Evolutionary conservation across 371 early-diverging fungal genomes (phyloP), one percentile per base, ranked within the genome.

Genomic region (Parasitella parasitica): DNA sequence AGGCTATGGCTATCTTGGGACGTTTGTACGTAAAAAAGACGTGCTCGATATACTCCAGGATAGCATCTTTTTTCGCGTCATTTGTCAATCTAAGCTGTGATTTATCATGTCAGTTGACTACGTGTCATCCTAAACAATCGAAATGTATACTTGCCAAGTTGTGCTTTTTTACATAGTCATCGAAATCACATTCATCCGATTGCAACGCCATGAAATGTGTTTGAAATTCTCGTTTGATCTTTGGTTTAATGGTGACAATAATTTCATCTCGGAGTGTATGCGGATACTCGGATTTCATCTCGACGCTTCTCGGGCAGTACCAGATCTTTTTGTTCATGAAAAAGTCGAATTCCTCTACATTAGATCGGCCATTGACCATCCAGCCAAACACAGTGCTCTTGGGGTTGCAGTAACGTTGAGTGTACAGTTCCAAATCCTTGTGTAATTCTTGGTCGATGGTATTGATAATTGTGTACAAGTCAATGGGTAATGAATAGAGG

Each of bases 1-100:
- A 89, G 73, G 87, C 87, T 3, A 91, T 67, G 15, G 90, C 58
- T 39, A 85, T 81, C 53, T 89, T 89, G 6, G 76, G 74, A 6
- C 70, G 48, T 28, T 50, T 68, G 9, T 68, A 67, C 9, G 77
- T 69, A 6, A 61, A 59, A 48, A 80, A 59, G 4, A 84, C 22
- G 54, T 80, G 70, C 2, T 59, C 52, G 2, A 90, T n/a, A 59
- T 87, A 90, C 16, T 83, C 64, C 28, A 35, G 58, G 11, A 88
- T 75, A 1, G 72, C 49, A 0, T 81, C 73, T 4, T 75, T 50
- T 61, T 90, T 88, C 2, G 75, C 63, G 9, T 34, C 32, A n/a
- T 32, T 55, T 13, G 56, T 66, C 27, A 52, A 52, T 41, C 41
- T 18, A 13, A 54, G 54, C 66, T 65, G 4, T 15, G 1, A 7